phyloP scores from a whole-genome alignment of 768 basidiomycete species.

The Boletus speciosus region DNA sequence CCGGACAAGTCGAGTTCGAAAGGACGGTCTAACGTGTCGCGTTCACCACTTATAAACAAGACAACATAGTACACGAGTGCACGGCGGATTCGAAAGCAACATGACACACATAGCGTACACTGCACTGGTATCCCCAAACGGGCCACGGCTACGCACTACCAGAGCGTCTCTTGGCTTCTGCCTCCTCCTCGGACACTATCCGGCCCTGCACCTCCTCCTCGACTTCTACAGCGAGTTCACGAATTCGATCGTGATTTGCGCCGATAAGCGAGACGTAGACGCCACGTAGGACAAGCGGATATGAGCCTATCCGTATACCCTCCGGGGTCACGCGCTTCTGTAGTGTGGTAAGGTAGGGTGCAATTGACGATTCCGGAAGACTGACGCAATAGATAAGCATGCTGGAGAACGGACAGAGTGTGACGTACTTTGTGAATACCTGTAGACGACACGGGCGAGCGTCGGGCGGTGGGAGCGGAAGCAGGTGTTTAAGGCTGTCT shows the following conservation, averaged over 20 bases:
- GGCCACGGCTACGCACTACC: conserved; percentile 9
- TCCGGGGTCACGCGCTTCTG: conserved; percentile 69
- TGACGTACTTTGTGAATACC: conserved; percentile 72
- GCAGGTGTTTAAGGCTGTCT: conserved; percentile 62
- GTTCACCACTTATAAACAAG: background rate
- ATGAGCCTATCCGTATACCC: conserved; percentile 80
- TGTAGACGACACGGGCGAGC: conserved; percentile 78
- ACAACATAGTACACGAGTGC: background rate
- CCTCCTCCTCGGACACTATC: conserved; percentile 63
- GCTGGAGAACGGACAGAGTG: background rate
- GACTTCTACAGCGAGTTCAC: conserved; percentile 59
- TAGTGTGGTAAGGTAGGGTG: conserved; percentile 80
- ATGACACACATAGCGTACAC: background rate
- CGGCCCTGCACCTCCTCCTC: conserved; percentile 55
- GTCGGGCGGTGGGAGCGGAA: conserved; percentile 73
- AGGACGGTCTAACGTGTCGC: background rate
- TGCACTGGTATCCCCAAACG: background rate
- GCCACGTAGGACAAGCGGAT: conserved; percentile 56
- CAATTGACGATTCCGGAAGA: conserved; percentile 76
- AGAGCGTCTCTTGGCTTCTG: conserved; percentile 45
- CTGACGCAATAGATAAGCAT: conserved; percentile 25
- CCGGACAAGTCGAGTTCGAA: background rate
- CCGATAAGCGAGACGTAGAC: conserved; percentile 67
- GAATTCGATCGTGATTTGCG: conserved; percentile 42
- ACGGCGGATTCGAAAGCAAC: no score